These are phyloP conservation scores for Epichloe amarillans DNA, from an alignment of 2,329 filamentous ascomycete species.

Conservation along the genomic window DNA sequence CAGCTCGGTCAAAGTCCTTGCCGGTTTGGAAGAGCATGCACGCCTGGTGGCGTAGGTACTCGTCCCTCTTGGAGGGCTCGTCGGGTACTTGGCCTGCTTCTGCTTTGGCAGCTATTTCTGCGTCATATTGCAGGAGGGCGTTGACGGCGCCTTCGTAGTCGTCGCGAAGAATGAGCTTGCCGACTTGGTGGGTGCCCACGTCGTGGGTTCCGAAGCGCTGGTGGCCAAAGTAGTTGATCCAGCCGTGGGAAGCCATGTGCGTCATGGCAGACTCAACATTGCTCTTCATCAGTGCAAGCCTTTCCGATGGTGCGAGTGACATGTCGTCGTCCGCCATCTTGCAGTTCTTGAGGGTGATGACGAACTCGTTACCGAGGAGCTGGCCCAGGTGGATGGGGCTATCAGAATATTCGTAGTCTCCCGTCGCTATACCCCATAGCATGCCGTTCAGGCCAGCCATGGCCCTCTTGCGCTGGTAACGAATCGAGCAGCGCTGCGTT, in stretches of 20 bases:
- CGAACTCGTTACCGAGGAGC: slow-evolving; percentile 80
- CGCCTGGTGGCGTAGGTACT: slow-evolving; percentile 64
- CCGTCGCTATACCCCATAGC: slow-evolving; percentile 51
- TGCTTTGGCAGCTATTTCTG: slow-evolving; percentile 39
- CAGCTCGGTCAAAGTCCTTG: slow-evolving; percentile 43
- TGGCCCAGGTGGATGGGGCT: slow-evolving; percentile 69
- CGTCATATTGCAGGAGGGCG: slow-evolving; percentile 60
- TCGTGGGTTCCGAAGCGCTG: slow-evolving; percentile 88
- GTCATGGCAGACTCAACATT: slow-evolving; percentile 46
- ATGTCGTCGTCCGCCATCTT: slow-evolving; percentile 35
- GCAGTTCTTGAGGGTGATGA: slow-evolving; percentile 81
- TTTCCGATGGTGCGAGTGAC: slow-evolving; percentile 13
- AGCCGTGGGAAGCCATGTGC: slow-evolving; percentile 60
- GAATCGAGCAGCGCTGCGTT: slow-evolving; percentile 63
- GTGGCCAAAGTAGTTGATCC: slow-evolving; percentile 97
- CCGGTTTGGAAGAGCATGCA: slow-evolving; percentile 60
- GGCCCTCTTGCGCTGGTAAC: slow-evolving; percentile 36
- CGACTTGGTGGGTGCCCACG: slow-evolving; percentile 74
- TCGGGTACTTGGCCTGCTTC: slow-evolving; percentile 22
- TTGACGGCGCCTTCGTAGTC: slow-evolving; percentile 72
- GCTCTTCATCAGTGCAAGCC: slow-evolving; percentile 17
- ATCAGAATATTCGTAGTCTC: slow-evolving; percentile 68
- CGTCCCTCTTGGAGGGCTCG: slow-evolving; percentile 54
- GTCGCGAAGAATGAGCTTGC: slow-evolving; percentile 68
- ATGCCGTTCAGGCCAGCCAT: slow-evolving; percentile 53